Base-by-base conservation (phyloP, 2,329 filamentous ascomycete species). In the Stagonosporopsis rhizophila region DNA sequence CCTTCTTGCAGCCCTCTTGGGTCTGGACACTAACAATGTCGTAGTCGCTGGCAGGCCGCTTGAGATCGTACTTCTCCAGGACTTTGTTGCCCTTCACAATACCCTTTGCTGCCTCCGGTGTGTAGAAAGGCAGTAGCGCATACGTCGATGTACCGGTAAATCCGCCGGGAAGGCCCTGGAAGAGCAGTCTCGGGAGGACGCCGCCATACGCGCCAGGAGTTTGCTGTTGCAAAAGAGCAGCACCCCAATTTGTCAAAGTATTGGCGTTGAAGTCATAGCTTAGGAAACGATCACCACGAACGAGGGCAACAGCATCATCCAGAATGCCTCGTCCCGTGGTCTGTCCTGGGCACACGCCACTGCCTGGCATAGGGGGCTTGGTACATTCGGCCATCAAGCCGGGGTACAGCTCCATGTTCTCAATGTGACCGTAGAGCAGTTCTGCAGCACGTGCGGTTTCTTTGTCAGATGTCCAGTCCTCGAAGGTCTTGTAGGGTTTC, bases 391-490 rank as follows among this genome's bases (percentile, higher is more conserved):
- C 85, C 2, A 93, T 87, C 4, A 93, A 77, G n/a, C 90, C 90
- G 0, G 90, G 88, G 65, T 94, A 93, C 23, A 93, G 77, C 76
- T 94, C 90, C 42, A 94, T 89, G 61, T 86, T 86, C 68, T 93
- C 90, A 0, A 89, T 89, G 69, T 92, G 89, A 55, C 89, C 88
- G 70, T 92, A 92, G 20, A 78, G 63, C 25, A 69, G 63, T 40
- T 67, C 62, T 4, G 94, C 80, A 9, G 84, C 79, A 42, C 87
- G 81, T 2, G 89, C 84, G 20, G 93, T 83, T 25, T 84, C 82
- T 0, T 88, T 88, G 64, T 95, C 88, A 0, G 88, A 86, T 75
- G 93, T 95, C 79, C 94, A 92, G 46, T 92, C 89, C 75, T 93
- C 89, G 56, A 95, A 96, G 0, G 81, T 89, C 27, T 89, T 85